A percentile compares a stretch with the other conserved stretches of the same genome.
phyloP scores from a whole-genome alignment of 2,329 filamentous ascomycete genomes.

The Ophiocordyceps camponoti-saundersi region DNA sequence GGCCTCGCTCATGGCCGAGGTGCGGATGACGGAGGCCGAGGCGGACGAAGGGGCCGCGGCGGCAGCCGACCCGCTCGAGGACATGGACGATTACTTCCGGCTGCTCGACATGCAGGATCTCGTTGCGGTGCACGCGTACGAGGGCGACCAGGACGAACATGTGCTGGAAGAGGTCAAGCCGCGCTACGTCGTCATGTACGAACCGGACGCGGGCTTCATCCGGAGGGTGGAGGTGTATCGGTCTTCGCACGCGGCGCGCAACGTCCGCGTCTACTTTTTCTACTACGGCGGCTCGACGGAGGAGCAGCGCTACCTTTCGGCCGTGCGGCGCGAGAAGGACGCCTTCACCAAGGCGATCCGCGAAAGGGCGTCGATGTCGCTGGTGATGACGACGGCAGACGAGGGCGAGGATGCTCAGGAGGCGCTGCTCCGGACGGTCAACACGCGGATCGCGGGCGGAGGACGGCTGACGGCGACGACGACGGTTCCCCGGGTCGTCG shows the following conservation, averaged over 20 bases:
- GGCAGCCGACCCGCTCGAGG: conserved; percentile 58
- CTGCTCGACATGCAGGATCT: conserved; percentile 84
- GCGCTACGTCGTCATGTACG: conserved; percentile 96
- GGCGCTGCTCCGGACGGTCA: conserved; percentile 82
- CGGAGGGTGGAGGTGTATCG: conserved; percentile 89
- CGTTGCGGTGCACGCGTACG: conserved; percentile 80
- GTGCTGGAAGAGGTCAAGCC: conserved; percentile 89
- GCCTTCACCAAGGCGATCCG: conserved; percentile 89
- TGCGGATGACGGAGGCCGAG: conserved; percentile 66
- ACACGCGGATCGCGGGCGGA: conserved; percentile 89
- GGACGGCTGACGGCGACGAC: conserved; percentile 71
- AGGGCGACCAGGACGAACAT: conserved; percentile 90
- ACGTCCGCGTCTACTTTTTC: conserved; percentile 88
- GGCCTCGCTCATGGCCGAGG: conserved; percentile 63
- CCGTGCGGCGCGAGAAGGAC: conserved; percentile 88
- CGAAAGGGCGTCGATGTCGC: conserved; percentile 81
- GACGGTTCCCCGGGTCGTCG: conserved; percentile 75
- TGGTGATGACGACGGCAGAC: conserved; percentile 62
- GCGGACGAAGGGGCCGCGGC: conserved; percentile 60
- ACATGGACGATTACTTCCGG: conserved; percentile 86
- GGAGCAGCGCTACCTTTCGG: conserved; percentile 81
- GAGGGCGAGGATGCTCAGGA: conserved; percentile 70
- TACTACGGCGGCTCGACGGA: conserved; percentile 93
- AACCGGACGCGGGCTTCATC: conserved; percentile 88
- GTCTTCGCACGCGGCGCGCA: conserved; percentile 78